phyloP scores from a whole-genome alignment of 2,329 filamentous ascomycete species.

The Tricladium varicosporioides region DNA sequence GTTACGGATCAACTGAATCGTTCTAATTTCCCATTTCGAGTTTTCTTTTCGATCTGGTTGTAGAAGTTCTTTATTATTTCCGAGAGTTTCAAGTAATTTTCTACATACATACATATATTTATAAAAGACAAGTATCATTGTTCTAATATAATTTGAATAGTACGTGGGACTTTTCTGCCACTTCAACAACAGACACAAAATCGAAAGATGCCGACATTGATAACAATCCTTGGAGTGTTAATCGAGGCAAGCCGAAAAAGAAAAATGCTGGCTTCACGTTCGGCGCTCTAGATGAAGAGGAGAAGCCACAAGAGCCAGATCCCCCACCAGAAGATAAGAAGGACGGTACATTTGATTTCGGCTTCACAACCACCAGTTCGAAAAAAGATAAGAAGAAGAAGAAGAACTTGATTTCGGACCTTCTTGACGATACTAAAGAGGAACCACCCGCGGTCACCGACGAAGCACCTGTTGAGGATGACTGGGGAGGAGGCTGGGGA shows the following conservation, averaged over 20 bases:
- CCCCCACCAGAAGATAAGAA: conserved; percentile 33
- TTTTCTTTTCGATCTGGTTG: too few relatives aligned
- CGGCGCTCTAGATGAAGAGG: conserved; percentile 44
- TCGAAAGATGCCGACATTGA: conserved; percentile 42
- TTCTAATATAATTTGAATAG: conserved; percentile 5
- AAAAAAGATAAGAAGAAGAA: conserved; percentile 50
- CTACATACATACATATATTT: too few relatives aligned
- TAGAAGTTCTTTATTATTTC: too few relatives aligned
- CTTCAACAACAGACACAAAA: conserved; percentile 39
- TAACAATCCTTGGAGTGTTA: conserved; percentile 48
- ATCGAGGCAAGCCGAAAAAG: conserved; percentile 51
- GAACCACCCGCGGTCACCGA: conserved; percentile 26
- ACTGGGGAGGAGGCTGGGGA: conserved; percentile 50
- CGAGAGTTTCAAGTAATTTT: too few relatives aligned
- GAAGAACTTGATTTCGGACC: conserved; percentile 29
- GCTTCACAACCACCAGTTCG: conserved; percentile 20
- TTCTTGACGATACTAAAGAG: conserved; percentile 24
- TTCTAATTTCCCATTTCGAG: too few relatives aligned
- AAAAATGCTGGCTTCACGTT: conserved; percentile 49
- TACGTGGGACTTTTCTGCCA: conserved; percentile 28
- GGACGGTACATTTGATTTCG: conserved; percentile 39
- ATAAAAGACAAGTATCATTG: too few relatives aligned
- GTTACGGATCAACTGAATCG: too few relatives aligned
- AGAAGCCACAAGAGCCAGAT: conserved; percentile 29
- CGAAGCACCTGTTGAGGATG: conserved; percentile 38